Evolutionary conservation across 768 basidiomycete genomes (phyloP).

Genomic region (Gautieria morchelliformis): DNA sequence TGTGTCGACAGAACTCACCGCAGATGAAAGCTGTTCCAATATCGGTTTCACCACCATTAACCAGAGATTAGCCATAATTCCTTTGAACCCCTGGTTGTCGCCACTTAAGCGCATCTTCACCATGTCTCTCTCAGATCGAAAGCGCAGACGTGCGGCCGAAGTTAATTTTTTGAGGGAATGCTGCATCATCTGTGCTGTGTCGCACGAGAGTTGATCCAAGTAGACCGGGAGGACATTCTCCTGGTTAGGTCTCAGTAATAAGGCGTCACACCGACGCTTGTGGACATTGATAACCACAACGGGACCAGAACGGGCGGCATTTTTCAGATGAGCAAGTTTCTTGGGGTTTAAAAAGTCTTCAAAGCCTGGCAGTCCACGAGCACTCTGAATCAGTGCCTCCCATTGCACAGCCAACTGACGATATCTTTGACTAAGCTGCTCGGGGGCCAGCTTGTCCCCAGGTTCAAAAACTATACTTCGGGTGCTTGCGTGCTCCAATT

Average conservation of each 20-base stretch:
- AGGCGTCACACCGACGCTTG: slow-evolving; percentile 26
- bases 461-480: not conserved
- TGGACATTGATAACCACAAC: slow-evolving; percentile 29
- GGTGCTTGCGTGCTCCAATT: not conserved
- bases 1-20: not conserved
- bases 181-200: slow-evolving; percentile 4
- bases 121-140: slow-evolving; percentile 3
- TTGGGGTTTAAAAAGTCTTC: slow-evolving; percentile 20
- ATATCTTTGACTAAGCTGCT: not conserved
- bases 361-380: slow-evolving; percentile 24
- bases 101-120: not conserved
- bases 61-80: slow-evolving; percentile 2
- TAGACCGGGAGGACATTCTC: slow-evolving; percentile 6
- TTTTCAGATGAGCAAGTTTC: slow-evolving; percentile 18
- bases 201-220: not conserved
- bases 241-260: slow-evolving; percentile 18
- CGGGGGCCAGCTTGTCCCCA: not conserved
- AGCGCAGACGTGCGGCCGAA: not conserved
- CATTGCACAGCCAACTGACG: slow-evolving; percentile 8
- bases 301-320: slow-evolving; percentile 24
- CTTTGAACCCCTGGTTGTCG: not conserved
- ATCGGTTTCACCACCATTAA: slow-evolving; percentile 3
- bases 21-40: slow-evolving; percentile 2
- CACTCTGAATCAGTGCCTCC: slow-evolving; percentile 16
- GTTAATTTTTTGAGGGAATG: not conserved